Evolutionary conservation across 495 filamentous ascomycete genomes (phyloP).

Genomic region (Cercophora newfieldiana): DNA sequence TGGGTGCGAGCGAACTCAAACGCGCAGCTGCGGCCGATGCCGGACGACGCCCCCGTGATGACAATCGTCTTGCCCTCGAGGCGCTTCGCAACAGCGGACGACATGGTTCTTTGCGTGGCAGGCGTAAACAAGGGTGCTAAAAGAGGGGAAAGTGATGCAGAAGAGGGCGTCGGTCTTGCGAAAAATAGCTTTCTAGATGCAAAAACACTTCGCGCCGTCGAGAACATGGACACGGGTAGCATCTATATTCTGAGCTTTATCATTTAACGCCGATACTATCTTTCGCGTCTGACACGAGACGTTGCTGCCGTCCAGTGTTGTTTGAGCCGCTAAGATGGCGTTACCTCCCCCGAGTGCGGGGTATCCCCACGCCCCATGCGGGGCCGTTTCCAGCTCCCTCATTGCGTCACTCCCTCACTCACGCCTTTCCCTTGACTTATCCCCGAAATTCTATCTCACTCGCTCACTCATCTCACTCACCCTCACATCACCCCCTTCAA

Average conservation of each 20-base stretch:
- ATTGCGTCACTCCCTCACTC: not conserved
- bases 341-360: not conserved
- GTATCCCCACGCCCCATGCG: not conserved
- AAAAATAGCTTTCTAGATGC: not conserved
- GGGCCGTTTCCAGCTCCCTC: not conserved
- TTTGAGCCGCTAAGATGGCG: not conserved
- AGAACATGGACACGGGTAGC: not conserved
- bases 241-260: not conserved
- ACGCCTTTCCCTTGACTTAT: not conserved
- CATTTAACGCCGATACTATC: not conserved
- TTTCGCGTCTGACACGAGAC: not conserved
- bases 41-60: constrained; percentile 90
- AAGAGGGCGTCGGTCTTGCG: not conserved
- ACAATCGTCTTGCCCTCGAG: constrained; percentile 92
- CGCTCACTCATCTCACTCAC: no score
- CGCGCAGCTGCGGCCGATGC: constrained; percentile 84
- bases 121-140: not conserved
- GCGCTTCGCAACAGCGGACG: constrained; percentile 75
- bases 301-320: not conserved
- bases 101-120: constrained; percentile 54
- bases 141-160: not conserved
- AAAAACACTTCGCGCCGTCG: not conserved
- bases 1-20: constrained; percentile 89
- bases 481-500: no score
- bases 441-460: not conserved